Conservation (phyloP, 73 alveolate genomes). For the Paramecium bursaria region DNA sequence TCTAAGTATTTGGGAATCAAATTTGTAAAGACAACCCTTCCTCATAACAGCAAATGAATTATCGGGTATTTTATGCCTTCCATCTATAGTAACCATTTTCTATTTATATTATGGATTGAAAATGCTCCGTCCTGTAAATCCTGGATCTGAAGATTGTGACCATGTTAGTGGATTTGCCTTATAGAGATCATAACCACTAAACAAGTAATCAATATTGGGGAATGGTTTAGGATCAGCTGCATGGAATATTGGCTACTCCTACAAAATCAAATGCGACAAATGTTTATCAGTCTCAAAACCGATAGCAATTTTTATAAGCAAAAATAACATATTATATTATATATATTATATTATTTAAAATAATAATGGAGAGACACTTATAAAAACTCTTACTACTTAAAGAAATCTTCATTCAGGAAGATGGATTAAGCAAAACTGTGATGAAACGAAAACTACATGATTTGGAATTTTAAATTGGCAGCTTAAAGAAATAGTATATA, state of each 20-base stretch:
- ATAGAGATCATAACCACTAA: conserved; percentile 49
- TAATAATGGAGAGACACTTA: conserved; percentile 6
- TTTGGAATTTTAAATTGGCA: no score
- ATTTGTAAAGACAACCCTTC: conserved; percentile 46
- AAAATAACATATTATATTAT: not conserved
- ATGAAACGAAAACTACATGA: no score
- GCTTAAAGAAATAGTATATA: no score
- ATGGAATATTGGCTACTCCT: conserved; percentile 9
- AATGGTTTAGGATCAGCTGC: conserved; percentile 51
- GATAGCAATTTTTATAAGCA: conserved; percentile 6
- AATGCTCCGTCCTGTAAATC: conserved; percentile 40
- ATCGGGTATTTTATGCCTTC: conserved; percentile 51
- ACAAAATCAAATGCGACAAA: conserved; percentile 26
- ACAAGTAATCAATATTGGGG: conserved; percentile 32
- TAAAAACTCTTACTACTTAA: no score
- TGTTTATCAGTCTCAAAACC: not conserved
- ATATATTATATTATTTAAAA: conserved; percentile 29
- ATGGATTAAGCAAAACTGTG: no score
- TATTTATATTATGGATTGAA: not conserved
- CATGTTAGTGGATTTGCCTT: conserved; percentile 38
- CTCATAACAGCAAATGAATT: conserved; percentile 34
- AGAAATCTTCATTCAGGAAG: no score
- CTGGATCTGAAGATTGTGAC: conserved; percentile 54
- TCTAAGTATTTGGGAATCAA: not conserved
- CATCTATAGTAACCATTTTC: conserved; percentile 8